Base-by-base conservation (phyloP, 768 basidiomycete genomes). In the Lentinus brumalis region DNA sequence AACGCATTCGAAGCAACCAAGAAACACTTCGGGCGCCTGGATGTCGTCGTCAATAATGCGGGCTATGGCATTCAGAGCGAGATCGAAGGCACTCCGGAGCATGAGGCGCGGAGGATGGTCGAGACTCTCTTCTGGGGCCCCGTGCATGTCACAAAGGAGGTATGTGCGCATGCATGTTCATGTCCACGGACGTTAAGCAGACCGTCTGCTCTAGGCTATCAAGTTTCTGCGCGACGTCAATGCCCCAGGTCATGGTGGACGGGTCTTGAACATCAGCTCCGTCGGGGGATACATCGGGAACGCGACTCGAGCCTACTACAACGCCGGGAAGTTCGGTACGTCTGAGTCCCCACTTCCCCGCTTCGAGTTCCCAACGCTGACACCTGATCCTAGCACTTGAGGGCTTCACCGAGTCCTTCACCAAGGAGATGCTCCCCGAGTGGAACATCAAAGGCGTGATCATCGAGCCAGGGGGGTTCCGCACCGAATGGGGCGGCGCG, bases 111-210 rank as follows among this genome's bases (percentile, higher is more conserved):
- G 8, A 38, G 57, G 11, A 50, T 75, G 16, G 76, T 81, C 31
- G 81, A 81, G 58, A 71, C 75, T 38, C 69, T 76, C 50, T 82
- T 80, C 50, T 80, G 80, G 78, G 80, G 78, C 1, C 75, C 78
- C 1, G 78, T 74, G 3, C 64, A 77, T 57, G 69, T 81, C 41
- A 74, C 68, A 38, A 75, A 63, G 56, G 69, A 76, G 71, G 79
- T 76, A 26, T 52, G 66, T 44, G 47, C 45, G 38, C 53, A 66
- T 12, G 3, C 21, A 50, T 15, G 44, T 50, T 7, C 41, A 14
- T 9, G 50, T n/a, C n/a, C 14, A 7, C 29, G 35, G 12, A 38
- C 31, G 32, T 2, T 10, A 16, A 15, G 16, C 26, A 32, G 32
- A 45, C 15, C 31, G 53, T 31, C 15, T 38, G 21, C 21, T n/a